A percentile compares a stretch with the other conserved stretches of the same genome.
Evolutionary conservation across 148 eudicot species (phyloP).

Genomic region (Beta vulgaris): DNA sequence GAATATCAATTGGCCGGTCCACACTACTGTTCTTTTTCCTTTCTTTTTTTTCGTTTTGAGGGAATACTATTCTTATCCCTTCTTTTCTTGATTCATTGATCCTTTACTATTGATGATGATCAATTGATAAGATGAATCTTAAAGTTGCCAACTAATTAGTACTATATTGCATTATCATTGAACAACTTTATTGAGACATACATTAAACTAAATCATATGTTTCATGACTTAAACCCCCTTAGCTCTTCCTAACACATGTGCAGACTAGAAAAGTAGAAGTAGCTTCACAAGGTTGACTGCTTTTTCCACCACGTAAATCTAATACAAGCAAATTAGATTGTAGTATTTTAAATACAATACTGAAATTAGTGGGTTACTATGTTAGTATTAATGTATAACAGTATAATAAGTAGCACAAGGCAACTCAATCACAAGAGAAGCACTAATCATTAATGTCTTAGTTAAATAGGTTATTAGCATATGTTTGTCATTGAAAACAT

Average conservation of each 20-base stretch:
- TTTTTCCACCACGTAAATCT: slow-evolving; percentile 5
- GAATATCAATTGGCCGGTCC: not conserved
- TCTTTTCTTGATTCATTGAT: not conserved
- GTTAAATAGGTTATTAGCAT: too few species aligned
- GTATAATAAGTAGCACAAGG: too few species aligned
- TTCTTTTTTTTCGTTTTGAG: too few species aligned
- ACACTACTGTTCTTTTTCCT: not conserved
- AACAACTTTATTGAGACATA: not conserved
- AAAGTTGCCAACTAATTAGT: not conserved
- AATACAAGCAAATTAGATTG: too few species aligned
- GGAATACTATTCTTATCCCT: too few species aligned
- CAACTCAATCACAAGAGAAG: too few species aligned
- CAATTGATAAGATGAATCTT: not conserved
- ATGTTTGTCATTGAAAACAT: too few species aligned
- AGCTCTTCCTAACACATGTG: not conserved
- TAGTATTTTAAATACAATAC: too few species aligned
- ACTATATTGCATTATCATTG: not conserved
- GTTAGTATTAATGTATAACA: too few species aligned
- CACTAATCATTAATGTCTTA: too few species aligned
- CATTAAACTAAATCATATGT: not conserved
- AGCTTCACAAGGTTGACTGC: slow-evolving; percentile 2
- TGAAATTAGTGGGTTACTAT: too few species aligned
- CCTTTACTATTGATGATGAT: not conserved
- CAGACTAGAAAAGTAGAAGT: not conserved
- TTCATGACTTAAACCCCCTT: not conserved